Percentiles rank a stretch among this genome's conserved stretches.
These are phyloP conservation scores for Starmerella apis DNA, from an alignment of 805 yeast species.

Conservation along the genomic window DNA sequence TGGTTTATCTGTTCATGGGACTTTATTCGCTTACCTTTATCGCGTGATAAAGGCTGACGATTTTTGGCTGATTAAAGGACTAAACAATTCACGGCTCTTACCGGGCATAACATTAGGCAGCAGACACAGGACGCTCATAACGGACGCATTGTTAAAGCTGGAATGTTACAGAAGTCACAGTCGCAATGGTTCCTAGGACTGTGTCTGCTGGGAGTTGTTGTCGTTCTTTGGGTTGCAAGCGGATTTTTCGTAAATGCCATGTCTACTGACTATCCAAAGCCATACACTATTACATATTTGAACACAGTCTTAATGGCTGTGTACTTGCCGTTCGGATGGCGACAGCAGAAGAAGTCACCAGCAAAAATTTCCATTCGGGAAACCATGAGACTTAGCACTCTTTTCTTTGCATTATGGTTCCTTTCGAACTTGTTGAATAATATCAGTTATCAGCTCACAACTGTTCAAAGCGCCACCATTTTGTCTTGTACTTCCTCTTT, in stretches of 20 bases:
- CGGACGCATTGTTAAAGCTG: background rate
- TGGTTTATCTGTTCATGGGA: too few species aligned
- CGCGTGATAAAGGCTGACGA: background rate
- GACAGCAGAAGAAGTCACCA: conserved; percentile 8
- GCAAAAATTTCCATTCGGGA: conserved; percentile 35
- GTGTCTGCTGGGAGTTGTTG: conserved; percentile 59
- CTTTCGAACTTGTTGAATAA: conserved; percentile 80
- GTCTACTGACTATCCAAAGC: conserved; percentile 63
- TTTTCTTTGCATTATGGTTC: conserved; percentile 85
- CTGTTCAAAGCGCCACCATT: conserved; percentile 90
- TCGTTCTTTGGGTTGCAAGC: conserved; percentile 81
- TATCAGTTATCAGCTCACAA: conserved; percentile 75
- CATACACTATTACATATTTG: conserved; percentile 82
- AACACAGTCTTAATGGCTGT: conserved; percentile 78
- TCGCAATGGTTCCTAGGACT: conserved; percentile 68
- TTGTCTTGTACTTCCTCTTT: conserved; percentile 85
- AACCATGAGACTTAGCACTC: conserved; percentile 63
- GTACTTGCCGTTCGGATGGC: conserved; percentile 55
- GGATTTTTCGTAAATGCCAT: conserved; percentile 69
- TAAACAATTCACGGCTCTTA: background rate
- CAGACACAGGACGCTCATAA: background rate
- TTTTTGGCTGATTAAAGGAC: background rate
- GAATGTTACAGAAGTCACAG: background rate
- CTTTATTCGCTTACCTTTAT: background rate
- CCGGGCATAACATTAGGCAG: background rate